Conservation (phyloP, 257 asterid genomes). For the Salvia hispanica region DNA sequence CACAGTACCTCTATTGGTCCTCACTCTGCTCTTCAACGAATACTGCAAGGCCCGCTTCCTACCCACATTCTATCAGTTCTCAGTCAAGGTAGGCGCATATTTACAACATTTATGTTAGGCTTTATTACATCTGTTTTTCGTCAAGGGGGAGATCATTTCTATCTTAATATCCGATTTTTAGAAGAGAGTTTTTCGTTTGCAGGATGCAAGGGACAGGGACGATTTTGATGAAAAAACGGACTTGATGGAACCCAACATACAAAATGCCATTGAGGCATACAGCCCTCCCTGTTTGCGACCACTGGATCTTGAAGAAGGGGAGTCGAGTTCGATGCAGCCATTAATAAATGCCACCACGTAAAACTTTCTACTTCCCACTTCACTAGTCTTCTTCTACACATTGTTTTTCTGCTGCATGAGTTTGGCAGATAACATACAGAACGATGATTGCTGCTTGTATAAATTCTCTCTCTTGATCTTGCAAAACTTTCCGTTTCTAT, state of each 20-base stretch:
- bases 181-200: constrained; percentile 23
- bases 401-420: constrained; percentile 1
- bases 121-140: neutral
- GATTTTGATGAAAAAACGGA: constrained; percentile 67
- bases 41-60: constrained; percentile 88
- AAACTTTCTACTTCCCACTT: constrained; percentile 12
- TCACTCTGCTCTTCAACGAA: constrained; percentile 73
- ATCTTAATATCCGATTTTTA: neutral
- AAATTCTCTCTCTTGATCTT: neutral
- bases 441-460: neutral
- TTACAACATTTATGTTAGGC: no score
- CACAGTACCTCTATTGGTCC: constrained; percentile 70
- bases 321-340: constrained; percentile 52
- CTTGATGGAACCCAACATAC: constrained; percentile 48
- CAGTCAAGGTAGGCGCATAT: constrained; percentile 62
- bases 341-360: constrained; percentile 38
- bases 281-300: constrained; percentile 83
- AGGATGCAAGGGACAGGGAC: constrained; percentile 87
- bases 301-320: constrained; percentile 47
- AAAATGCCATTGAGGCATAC: constrained; percentile 66
- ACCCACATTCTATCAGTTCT: constrained; percentile 65
- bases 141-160: neutral
- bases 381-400: neutral
- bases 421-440: neutral
- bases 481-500: neutral